Evolutionary conservation across 352 stramenopile genomes (phyloP), one percentile per base, ranked within the genome.

Genomic region (Phytopythium ostracodes): DNA sequence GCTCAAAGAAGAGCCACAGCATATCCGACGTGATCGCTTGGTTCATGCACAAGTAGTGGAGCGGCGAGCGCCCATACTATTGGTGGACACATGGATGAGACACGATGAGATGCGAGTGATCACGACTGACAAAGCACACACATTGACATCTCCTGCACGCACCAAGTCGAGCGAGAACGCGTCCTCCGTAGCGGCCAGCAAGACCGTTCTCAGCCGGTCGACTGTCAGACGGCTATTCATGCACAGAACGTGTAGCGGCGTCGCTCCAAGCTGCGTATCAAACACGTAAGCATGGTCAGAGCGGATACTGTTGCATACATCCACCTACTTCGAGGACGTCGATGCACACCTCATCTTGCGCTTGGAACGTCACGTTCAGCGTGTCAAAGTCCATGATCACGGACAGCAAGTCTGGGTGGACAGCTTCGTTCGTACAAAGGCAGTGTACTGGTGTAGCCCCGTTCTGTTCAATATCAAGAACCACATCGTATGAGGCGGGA

Each of bases 41-140:
- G 60, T 87, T 90, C 75, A 86, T 85, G 51, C 80, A 90, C 18
- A 88, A 44, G 40, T 92, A 92, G 62, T 92, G 83, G 29, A 92
- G 73, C 4, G 83, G 82, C 15, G 80, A 88, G 51, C 71, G 68
- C 0, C 64, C 79, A 60, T 88, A 70, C 81, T 90, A 44, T 18
- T 35, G 8, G 14, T 5, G 7, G 14, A 33, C 14, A 27, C 22
- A 2, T 3, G 15, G 4, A 4, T 18, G 9, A n/a, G 8, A n/a
- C 3, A 15, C 3, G 27, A 17, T 54, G 4, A 31, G 47, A 54
- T 18, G 17, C 25, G 47, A 22, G 6, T 8, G 25, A 54, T 46
- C 40, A 8, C n/a, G 15, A 22, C 18, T 17, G 7, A 8, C 4
- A 36, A 35, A n/a, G 0, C 4, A 6, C 3, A 8, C 24, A 31